Conservation (phyloP, 2,329 filamentous ascomycete species). For the Venturiaceae sp. region DNA sequence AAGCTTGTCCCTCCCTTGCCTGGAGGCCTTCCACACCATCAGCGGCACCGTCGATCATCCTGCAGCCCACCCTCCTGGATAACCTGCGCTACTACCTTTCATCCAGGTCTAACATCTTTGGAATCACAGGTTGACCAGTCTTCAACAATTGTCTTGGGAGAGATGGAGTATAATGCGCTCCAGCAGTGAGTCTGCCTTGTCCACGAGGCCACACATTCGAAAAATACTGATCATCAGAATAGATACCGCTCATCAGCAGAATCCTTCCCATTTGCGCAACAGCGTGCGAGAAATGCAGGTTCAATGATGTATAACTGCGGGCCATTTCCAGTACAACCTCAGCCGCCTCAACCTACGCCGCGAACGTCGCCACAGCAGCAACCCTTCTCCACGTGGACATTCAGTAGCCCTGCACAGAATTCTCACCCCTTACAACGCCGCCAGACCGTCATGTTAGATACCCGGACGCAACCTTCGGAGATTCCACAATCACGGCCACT, state of each 20-base stretch:
- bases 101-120: background rate
- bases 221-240: constrained; percentile 12
- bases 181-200: constrained; percentile 23
- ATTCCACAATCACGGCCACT: background rate
- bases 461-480: background rate
- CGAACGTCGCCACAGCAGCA: background rate
- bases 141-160: background rate
- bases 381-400: constrained; percentile 4
- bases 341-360: constrained; percentile 12
- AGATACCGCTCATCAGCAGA: constrained; percentile 12
- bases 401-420: background rate
- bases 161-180: constrained; percentile 32
- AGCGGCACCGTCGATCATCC: background rate
- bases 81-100: background rate
- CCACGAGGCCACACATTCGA: background rate
- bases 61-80: background rate
- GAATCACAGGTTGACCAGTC: background rate
- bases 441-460: constrained; percentile 4
- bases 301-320: constrained; percentile 19
- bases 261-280: constrained; percentile 19
- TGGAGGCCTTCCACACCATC: background rate
- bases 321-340: constrained; percentile 17
- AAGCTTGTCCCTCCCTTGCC: background rate
- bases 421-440: background rate
- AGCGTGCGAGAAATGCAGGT: constrained; percentile 18